Conservation (phyloP, 2,329 filamentous ascomycete species). For the Nannizziopsis barbatae region DNA sequence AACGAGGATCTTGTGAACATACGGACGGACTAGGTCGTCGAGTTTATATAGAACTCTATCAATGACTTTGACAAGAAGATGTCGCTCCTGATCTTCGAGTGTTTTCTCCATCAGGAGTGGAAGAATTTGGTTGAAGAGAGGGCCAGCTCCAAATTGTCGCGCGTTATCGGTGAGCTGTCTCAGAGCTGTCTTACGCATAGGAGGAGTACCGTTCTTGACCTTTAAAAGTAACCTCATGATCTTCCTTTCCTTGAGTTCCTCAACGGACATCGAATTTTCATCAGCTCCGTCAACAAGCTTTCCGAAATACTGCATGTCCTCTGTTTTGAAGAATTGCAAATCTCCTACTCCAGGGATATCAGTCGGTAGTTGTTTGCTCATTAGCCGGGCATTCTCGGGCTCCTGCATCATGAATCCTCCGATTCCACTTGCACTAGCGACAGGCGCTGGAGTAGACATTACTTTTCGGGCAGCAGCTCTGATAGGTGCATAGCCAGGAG, state of each 20-base stretch:
- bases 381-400: constrained; percentile 66
- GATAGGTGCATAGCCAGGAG: constrained; percentile 80
- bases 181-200: constrained; percentile 95
- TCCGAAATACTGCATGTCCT: constrained; percentile 98
- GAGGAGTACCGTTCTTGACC: constrained; percentile 97
- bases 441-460: constrained; percentile 59
- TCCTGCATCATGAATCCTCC: constrained; percentile 97
- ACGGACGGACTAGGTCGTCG: constrained; percentile 89
- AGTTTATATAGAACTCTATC: constrained; percentile 97
- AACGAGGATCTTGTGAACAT: constrained; percentile 95
- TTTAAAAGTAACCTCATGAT: constrained; percentile 95
- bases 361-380: constrained; percentile 78
- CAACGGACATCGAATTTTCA: constrained; percentile 81
- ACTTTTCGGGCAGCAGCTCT: constrained; percentile 65
- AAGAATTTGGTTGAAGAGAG: constrained; percentile 94
- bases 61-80: constrained; percentile 97
- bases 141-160: constrained; percentile 83
- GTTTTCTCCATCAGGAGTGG: constrained; percentile 97
- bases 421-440: constrained; percentile 46
- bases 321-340: constrained; percentile 93
- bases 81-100: constrained; percentile 92
- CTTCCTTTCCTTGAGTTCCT: constrained; percentile 94
- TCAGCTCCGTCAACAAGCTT: constrained; percentile 92
- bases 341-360: constrained; percentile 95
- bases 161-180: constrained; percentile 97